Base-by-base conservation (phyloP, 2,329 filamentous ascomycete species). In the Fusarium marasasianum region DNA sequence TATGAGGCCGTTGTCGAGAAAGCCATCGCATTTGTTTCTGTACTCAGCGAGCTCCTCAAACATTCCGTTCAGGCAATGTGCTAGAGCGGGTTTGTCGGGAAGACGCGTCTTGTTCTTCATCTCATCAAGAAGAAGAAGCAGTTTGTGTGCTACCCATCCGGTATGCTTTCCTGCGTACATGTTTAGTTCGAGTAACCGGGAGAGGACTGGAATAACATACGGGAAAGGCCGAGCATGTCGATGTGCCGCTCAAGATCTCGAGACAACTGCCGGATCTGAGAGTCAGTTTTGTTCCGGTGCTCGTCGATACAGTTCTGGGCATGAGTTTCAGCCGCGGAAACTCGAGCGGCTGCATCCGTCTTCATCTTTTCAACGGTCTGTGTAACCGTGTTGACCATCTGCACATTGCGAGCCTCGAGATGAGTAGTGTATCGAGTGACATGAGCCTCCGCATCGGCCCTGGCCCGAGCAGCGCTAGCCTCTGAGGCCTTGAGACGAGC, bases 21-120 rank as follows among this genome's bases (percentile, higher is more conserved):
- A 8, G 1, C 0, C 6, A 3, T 31, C 45, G 20, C 24, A 26
- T 26, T 17, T 2, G 3, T 48, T 31, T 48, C 26, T 29, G 45
- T 12, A 29, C 9, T 15, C 8, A 15, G 8, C 45, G 6, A 48
- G 20, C 9, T 48, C 26, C 18, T 29, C 13, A 1, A 22, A 5
- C 13, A 48, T 8, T 3, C 11, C 5, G 2, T 15, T 7, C 6
- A 29, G 18, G 6, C 18, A 29, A 22, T 22, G 2, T 13, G 11
- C 13, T 14, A 47, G 24, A 24, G 24, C 24, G 24, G 24, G 24
- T 24, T 24, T 24, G 24, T 24, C 24, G 24, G 24, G 24, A 24
- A 24, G 24, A 24, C 24, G 24, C 24, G 24, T 24, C 24, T 24
- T 24, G 24, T 24, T 24, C 24, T 24, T 24, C 24, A 24, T 24